Conservation (phyloP, 768 basidiomycete species). For the Tricholoma flavovirens region DNA sequence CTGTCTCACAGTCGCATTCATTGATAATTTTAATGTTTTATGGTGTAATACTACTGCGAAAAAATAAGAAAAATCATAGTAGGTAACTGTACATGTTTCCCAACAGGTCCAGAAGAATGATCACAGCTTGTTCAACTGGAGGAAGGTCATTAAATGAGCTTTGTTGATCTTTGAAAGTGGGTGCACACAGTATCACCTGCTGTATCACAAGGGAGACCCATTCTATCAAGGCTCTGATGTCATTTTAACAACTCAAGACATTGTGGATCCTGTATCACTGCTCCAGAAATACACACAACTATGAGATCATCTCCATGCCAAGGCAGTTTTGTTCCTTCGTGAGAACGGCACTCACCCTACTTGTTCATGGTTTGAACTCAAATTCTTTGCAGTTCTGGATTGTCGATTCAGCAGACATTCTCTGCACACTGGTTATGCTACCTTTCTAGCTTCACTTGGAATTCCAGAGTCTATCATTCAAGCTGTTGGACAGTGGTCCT, state of each 20-base stretch:
- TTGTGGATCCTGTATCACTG: conserved; percentile 9
- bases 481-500: background rate
- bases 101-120: conserved; percentile 11
- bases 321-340: background rate
- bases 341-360: background rate
- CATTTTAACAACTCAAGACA: conserved; percentile 12
- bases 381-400: background rate
- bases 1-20: too few relatives aligned
- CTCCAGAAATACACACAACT: background rate
- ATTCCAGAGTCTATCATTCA: background rate
- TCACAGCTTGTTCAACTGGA: conserved; percentile 15
- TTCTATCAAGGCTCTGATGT: conserved; percentile 22
- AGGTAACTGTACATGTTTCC: too few relatives aligned
- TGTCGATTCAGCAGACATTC: background rate
- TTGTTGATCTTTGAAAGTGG: conserved; percentile 12
- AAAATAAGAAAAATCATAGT: too few relatives aligned
- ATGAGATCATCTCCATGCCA: background rate
- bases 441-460: background rate
- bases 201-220: conserved; percentile 25
- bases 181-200: conserved; percentile 18
- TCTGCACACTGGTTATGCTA: background rate
- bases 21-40: too few relatives aligned
- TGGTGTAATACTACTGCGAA: too few relatives aligned
- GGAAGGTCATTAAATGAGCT: conserved; percentile 20
- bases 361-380: background rate